These are phyloP conservation scores for Botryosphaeria dothidea DNA, from an alignment of 2,329 filamentous ascomycete genomes.

Conservation along the genomic window DNA sequence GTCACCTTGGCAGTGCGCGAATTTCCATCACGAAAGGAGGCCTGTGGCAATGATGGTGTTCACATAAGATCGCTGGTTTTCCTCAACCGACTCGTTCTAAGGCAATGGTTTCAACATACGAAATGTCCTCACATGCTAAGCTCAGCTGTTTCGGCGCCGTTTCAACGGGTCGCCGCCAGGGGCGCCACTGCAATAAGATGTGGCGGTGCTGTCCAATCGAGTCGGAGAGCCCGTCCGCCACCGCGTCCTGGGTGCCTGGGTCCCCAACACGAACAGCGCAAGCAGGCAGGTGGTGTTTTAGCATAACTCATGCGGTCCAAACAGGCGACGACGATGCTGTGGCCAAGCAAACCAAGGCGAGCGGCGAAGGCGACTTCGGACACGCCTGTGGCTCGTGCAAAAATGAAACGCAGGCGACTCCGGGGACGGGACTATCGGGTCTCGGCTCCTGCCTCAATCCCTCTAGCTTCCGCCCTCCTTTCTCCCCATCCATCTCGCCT, in stretches of 20 bases:
- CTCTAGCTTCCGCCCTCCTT: conserved; percentile 5
- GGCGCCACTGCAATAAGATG: background rate
- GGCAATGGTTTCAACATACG: background rate
- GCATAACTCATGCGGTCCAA: background rate
- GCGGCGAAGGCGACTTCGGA: background rate
- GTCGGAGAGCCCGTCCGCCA: background rate
- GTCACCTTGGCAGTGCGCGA: background rate
- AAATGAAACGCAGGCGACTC: background rate
- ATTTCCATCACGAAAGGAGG: background rate
- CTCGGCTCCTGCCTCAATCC: background rate
- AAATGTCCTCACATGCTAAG: background rate
- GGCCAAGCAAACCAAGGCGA: background rate
- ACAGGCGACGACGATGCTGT: background rate
- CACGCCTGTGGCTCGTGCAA: background rate
- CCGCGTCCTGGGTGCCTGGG: background rate
- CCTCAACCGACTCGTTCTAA: background rate
- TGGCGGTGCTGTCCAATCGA: conserved; percentile 11
- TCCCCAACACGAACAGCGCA: background rate
- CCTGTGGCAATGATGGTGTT: background rate
- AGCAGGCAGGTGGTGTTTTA: background rate
- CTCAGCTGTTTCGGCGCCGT: background rate
- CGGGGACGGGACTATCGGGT: background rate
- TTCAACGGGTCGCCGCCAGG: background rate
- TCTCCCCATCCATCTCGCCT: conserved; percentile 6
- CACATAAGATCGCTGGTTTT: background rate